Evolutionary conservation across 306 rosid species (phyloP), one percentile per base, ranked within the genome.

Genomic region (Acmispon strigosus): DNA sequence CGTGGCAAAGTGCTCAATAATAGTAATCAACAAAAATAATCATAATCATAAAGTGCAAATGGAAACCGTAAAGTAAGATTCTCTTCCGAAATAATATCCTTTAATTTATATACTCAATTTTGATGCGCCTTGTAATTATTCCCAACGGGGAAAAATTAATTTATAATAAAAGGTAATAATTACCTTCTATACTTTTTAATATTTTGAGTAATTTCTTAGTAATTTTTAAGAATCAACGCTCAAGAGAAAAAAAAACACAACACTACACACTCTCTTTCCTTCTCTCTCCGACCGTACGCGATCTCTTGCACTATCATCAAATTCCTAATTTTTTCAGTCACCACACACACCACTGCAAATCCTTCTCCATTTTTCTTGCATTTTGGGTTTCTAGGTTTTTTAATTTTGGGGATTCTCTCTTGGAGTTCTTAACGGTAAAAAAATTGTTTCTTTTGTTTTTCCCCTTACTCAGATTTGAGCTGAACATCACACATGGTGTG

Each of bases 401-500:
- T 22, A 27, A 27, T 27, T 27, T 27, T 2, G 5, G 64, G 14
- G 72, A 36, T 14, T 39, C 59, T 62, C 22, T 80, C 20, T 17
- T 36, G 39, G 47, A 32, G 62, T 42, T 56, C 48, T 59, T 76
- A 60, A 74, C 14, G 62, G 58, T 75, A 27, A 59, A 62, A 73
- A 36, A 52, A 53, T 19, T 12, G 0, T 3, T 8, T 53, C 41
- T 55, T 15, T 20, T 55, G 58, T 70, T 64, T 11, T n/a, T 5
- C 3, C 34, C 4, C 15, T 67, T 73, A 69, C 82, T 76, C 79
- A 76, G 96, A 89, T 92, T 82, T 76, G 86, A 48, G 82, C 72
- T 62, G 29, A 70, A 73, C 53, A 62, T 72, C 29, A 8, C 70
- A 65, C 44, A 41, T 8, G 10, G 10, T 7, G 13, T 8, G 2